Conservation (phyloP, 1,284 basidiomycete species). For the Papiliotrema nemorosa region DNA sequence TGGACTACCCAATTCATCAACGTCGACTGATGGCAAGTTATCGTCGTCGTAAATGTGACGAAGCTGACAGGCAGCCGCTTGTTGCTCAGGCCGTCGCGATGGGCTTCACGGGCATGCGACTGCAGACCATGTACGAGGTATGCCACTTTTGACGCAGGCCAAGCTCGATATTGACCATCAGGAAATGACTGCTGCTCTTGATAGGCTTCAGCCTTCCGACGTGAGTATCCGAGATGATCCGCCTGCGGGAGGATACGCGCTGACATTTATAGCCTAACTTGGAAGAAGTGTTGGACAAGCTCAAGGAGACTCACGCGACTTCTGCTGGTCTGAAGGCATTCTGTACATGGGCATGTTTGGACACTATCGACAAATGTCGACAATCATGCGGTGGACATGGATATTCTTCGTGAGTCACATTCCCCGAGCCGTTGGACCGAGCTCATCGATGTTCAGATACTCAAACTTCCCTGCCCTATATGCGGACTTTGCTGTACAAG, state of each 20-base stretch:
- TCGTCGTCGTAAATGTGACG: not conserved
- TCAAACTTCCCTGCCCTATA: slow-evolving; percentile 57
- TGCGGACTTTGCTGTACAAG: slow-evolving; percentile 56
- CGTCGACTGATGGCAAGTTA: slow-evolving; percentile 53
- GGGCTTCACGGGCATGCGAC: slow-evolving; percentile 54
- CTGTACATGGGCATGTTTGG: slow-evolving; percentile 58
- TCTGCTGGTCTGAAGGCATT: slow-evolving; percentile 59
- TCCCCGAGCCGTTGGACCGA: not conserved
- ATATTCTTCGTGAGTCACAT: slow-evolving; percentile 50
- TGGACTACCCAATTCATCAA: slow-evolving; percentile 61
- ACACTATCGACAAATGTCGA: slow-evolving; percentile 57
- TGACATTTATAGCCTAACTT: slow-evolving; percentile 41
- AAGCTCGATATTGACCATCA: slow-evolving; percentile 24
- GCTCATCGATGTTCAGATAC: slow-evolving; percentile 40
- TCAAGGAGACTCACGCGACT: slow-evolving; percentile 59
- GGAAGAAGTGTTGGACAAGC: slow-evolving; percentile 50
- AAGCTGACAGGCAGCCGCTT: slow-evolving; percentile 47
- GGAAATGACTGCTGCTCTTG: slow-evolving; percentile 53
- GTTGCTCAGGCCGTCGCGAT: slow-evolving; percentile 57
- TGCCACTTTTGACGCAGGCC: not conserved
- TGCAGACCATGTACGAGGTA: slow-evolving; percentile 48
- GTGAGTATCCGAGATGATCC: slow-evolving; percentile 18
- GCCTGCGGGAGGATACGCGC: not conserved
- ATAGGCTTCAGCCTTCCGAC: slow-evolving; percentile 54
- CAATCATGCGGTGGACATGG: slow-evolving; percentile 59